Base-by-base conservation (phyloP, 2,329 filamentous ascomycete genomes). In the Aspergillus chevalieri region DNA sequence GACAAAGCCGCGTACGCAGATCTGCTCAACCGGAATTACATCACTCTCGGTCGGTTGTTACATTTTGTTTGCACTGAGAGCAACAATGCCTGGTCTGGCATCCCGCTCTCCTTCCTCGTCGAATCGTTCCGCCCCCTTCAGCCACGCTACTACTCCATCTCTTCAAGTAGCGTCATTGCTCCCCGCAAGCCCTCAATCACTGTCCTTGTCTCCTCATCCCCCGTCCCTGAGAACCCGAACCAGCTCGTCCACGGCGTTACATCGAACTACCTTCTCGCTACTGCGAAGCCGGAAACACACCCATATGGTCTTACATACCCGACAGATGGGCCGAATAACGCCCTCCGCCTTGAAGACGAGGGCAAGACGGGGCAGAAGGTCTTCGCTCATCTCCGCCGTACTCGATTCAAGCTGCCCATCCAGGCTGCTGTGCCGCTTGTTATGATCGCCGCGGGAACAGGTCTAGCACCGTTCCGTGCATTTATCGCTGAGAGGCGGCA, bases 121-220 rank as follows among this genome's bases (percentile, higher is more conserved):
- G 91, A 96, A 74, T 86, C 87, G 52, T 69, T 95, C 48, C 86
- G 82, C 69, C 93, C 93, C 75, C 82, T 95, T 48, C 89, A 95
- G 68, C 89, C 91, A 15, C 87, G 90, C 44, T 95, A 94, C 78
- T 96, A 95, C 76, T 96, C 91, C 46, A 95, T 96, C 69, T 95
- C 91, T 2, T 95, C 91, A 2, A 64, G 61, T 44, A 64, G 60
- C 33, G 56, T 63, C 1, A 54, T 66, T 26, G 57, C 12, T 89
- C 90, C 64, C 0, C 61, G 61, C 19, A 65, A 61, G 46, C 53
- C 58, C 15, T 87, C 91, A 46, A 86, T 96, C 63, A 96, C 92
- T 8, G 91, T 89, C 43, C 85, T 95, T 30, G 89, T 96, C 51
- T 90, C 95, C 65, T 85, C 83, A 7, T 79, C 87, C 52, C 70